Evolutionary conservation across 805 yeast species (phyloP).

Genomic region (Yarrowia hollandica): DNA sequence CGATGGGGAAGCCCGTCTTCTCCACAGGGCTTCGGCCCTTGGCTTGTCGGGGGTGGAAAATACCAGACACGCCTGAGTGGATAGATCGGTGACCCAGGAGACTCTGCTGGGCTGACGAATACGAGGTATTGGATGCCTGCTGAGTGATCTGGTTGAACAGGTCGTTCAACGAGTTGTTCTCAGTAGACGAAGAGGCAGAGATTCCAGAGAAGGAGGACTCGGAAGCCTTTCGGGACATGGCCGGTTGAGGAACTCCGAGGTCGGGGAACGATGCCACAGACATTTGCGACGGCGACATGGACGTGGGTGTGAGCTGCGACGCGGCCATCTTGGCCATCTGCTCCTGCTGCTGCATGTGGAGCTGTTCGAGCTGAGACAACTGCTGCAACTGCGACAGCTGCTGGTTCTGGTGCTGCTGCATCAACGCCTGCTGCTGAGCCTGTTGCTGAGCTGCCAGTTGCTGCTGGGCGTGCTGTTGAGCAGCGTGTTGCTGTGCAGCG

Average conservation of each 20-base stretch:
- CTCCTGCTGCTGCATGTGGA: constrained; percentile 24
- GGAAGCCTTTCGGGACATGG: constrained; percentile 24
- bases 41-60: constrained; percentile 23
- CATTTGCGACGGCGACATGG: constrained; percentile 17
- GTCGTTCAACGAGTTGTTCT: constrained; percentile 23
- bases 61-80: constrained; percentile 13
- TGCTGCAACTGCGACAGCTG: constrained; percentile 22
- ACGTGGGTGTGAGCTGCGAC: constrained; percentile 10
- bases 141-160: constrained; percentile 24
- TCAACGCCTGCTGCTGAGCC: constrained; percentile 10
- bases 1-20: constrained; percentile 5
- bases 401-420: constrained; percentile 22
- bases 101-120: neutral
- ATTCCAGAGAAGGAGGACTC: neutral
- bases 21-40: constrained; percentile 18
- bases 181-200: constrained; percentile 6
- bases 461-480: constrained; percentile 12
- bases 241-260: constrained; percentile 19
- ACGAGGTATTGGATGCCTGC: constrained; percentile 24
- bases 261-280: constrained; percentile 17
- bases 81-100: constrained; percentile 16
- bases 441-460: constrained; percentile 3
- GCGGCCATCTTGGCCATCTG: constrained; percentile 24
- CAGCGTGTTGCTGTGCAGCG: constrained; percentile 1
- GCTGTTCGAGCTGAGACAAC: constrained; percentile 15